Evolutionary conservation across 148 eudicot genomes (phyloP).

Genomic region (Chenopodium album): DNA sequence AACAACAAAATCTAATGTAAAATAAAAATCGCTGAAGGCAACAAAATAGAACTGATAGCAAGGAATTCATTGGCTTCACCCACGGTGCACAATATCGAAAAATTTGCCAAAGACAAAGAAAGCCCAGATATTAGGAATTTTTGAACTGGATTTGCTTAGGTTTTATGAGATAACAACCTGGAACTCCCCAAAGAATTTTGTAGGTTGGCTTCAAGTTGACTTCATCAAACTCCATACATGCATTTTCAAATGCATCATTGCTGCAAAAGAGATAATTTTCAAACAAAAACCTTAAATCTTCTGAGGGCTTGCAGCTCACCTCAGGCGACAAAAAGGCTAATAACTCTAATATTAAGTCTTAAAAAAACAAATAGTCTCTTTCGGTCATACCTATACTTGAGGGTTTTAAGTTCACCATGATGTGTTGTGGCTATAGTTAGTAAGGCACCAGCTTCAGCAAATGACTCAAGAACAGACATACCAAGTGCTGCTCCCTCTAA

Average conservation of each 20-base stretch:
- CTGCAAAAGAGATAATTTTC: constrained; percentile 35
- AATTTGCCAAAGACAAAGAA: not conserved
- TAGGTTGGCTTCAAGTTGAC: constrained; percentile 95
- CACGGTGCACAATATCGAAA: not conserved
- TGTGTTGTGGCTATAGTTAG: constrained; percentile 91
- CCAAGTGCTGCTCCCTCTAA: constrained; percentile 99
- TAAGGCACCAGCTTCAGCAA: constrained; percentile 74
- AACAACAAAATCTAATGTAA: not conserved
- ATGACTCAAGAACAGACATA: constrained; percentile 89
- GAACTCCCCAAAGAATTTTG: constrained; percentile 94
- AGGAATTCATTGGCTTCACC: not conserved
- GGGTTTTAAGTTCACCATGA: constrained; percentile 98
- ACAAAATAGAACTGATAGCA: not conserved
- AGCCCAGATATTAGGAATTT: not conserved
- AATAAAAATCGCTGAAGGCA: not conserved
- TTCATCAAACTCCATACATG: constrained; percentile 99
- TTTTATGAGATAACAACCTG: constrained; percentile 47
- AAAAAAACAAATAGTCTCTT: not conserved
- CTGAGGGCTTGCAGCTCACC: not conserved
- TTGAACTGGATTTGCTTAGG: not conserved
- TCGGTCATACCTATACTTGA: constrained; percentile 74
- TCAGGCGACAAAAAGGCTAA: not conserved
- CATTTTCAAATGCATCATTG: constrained; percentile 85
- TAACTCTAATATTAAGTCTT: not conserved
- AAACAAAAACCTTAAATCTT: constrained; percentile 7